Conservation (phyloP, 106 monocot species). For the Iris macrosiphon region DNA sequence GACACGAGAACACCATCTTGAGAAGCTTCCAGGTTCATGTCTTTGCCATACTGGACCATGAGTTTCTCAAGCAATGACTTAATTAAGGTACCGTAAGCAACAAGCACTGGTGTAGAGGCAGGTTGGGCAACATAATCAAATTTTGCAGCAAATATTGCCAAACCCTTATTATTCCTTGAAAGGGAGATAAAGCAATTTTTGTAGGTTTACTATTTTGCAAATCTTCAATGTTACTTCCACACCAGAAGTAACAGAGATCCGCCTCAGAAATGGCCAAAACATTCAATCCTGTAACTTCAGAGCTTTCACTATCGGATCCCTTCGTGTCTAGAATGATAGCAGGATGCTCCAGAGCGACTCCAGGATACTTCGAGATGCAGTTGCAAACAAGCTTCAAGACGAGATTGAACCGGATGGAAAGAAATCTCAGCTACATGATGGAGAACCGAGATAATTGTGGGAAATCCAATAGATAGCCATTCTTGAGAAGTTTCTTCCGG, state of each 20-base stretch:
- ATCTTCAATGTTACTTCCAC: constrained; percentile 52
- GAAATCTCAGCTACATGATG: no score
- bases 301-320: constrained; percentile 16
- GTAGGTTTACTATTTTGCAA: constrained; percentile 57
- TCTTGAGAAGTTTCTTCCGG: no score
- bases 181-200: constrained; percentile 48
- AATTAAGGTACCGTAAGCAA: constrained; percentile 64
- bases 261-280: constrained; percentile 79
- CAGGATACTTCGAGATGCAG: no score
- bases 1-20: constrained; percentile 67
- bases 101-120: constrained; percentile 30
- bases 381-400: no score
- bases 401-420: no score
- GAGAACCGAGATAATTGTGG: no score
- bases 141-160: constrained; percentile 70
- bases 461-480: no score
- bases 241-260: constrained; percentile 86
- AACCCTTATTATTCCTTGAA: constrained; percentile 19
- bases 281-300: constrained; percentile 28
- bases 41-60: constrained; percentile 48
- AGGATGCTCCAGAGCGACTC: constrained; percentile 91
- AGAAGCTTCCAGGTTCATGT: constrained; percentile 45
- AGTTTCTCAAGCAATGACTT: constrained; percentile 83
- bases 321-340: constrained; percentile 66
- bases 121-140: constrained; percentile 33